These are phyloP conservation scores for Talaromyces sp. DNA, from an alignment of 2,329 filamentous ascomycete species.

Conservation along the genomic window DNA sequence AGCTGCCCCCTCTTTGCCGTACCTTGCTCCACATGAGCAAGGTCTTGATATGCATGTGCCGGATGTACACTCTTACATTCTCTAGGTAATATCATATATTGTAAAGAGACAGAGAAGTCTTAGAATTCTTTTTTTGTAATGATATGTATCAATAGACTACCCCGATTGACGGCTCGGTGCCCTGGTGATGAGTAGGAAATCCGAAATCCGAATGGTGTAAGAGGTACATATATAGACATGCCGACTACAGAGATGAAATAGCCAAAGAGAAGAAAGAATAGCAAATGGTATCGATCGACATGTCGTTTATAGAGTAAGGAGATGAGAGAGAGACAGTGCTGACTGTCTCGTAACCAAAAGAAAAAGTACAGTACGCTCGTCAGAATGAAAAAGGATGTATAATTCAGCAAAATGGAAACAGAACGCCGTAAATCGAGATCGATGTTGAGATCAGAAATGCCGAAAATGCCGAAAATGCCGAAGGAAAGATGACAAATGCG, in stretches of 20 bases:
- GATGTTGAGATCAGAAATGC: not conserved
- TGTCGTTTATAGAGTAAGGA: not conserved
- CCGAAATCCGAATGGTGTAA: not conserved
- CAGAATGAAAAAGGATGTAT: not conserved
- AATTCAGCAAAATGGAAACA: not conserved
- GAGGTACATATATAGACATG: not conserved
- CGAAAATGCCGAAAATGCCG: not conserved
- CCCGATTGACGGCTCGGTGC: not conserved
- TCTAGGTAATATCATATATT: too few relatives aligned
- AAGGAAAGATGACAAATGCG: not conserved
- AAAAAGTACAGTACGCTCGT: not conserved
- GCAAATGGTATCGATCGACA: not conserved
- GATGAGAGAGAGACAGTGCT: not conserved
- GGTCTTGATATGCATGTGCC: too few relatives aligned
- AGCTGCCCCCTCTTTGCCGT: too few relatives aligned
- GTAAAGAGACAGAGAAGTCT: too few relatives aligned
- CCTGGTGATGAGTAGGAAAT: not conserved
- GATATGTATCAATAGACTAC: not conserved
- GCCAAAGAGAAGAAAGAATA: not conserved
- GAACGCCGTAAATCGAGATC: not conserved
- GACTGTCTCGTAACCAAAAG: not conserved
- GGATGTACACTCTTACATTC: too few relatives aligned
- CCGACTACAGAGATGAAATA: not conserved
- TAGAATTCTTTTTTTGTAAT: too few relatives aligned
- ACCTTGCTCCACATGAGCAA: too few relatives aligned